phyloP scores from a whole-genome alignment of 352 stramenopile species.

The Pythium periplocum region DNA sequence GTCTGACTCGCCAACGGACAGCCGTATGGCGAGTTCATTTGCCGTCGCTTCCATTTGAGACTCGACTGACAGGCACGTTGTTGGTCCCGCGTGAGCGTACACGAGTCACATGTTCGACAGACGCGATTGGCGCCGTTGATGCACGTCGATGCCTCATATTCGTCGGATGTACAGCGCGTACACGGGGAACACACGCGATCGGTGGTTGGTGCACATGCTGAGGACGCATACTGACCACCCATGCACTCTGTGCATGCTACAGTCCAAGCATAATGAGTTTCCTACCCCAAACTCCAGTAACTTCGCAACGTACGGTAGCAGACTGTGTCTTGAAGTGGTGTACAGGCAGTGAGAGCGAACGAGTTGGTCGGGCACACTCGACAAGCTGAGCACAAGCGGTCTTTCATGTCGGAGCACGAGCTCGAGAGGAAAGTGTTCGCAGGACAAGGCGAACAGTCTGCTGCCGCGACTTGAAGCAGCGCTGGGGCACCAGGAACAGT shows the following conservation, averaged over 20 bases:
- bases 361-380: slow-evolving; percentile 55
- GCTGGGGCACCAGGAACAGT: not conserved
- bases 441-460: slow-evolving; percentile 52
- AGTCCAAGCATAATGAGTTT: not conserved
- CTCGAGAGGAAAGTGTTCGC: slow-evolving; percentile 31
- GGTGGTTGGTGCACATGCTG: slow-evolving; percentile 40
- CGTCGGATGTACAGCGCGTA: slow-evolving; percentile 61
- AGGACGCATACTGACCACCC: slow-evolving; percentile 33
- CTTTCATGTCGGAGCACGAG: slow-evolving; percentile 58
- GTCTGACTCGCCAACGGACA: slow-evolving; percentile 43
- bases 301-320: slow-evolving; percentile 55
- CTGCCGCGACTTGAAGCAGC: slow-evolving; percentile 32
- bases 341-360: slow-evolving; percentile 44
- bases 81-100: slow-evolving; percentile 52
- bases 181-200: slow-evolving; percentile 57
- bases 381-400: slow-evolving; percentile 48
- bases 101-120: slow-evolving; percentile 75
- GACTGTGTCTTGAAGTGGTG: slow-evolving; percentile 41
- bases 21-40: slow-evolving; percentile 66
- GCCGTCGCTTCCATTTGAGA: slow-evolving; percentile 51
- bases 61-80: slow-evolving; percentile 44
- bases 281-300: not conserved
- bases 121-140: slow-evolving; percentile 45
- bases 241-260: slow-evolving; percentile 69
- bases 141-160: slow-evolving; percentile 64